A percentile compares a stretch with the other conserved stretches of the same genome.
These are phyloP conservation scores for Silene noctiflora DNA, from an alignment of 179 eudicot genomes.

Conservation along the genomic window DNA sequence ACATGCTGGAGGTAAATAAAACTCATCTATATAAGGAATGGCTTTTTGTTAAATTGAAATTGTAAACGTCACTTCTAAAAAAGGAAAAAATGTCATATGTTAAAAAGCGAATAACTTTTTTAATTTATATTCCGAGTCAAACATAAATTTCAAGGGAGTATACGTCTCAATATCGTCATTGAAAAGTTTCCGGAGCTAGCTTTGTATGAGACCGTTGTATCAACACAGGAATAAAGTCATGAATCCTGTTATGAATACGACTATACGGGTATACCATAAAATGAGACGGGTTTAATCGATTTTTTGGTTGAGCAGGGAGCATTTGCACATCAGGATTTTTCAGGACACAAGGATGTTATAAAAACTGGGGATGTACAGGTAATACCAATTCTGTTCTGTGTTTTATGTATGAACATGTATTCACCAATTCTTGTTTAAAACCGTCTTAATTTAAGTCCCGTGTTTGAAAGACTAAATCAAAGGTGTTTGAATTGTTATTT, in stretches of 20 bases:
- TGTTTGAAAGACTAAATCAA: neutral
- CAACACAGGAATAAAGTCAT: too few species aligned
- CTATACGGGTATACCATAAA: too few species aligned
- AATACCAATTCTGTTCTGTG: neutral
- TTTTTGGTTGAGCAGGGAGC: conserved; percentile 54
- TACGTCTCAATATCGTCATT: too few species aligned
- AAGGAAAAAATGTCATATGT: neutral
- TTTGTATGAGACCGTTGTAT: too few species aligned
- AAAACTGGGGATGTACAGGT: conserved; percentile 88
- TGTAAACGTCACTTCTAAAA: neutral
- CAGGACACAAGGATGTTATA: conserved; percentile 83
- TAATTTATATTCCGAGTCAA: neutral
- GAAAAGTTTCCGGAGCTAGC: too few species aligned
- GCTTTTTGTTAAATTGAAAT: too few species aligned
- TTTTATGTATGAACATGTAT: too few species aligned
- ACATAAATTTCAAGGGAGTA: neutral
- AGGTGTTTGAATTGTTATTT: neutral
- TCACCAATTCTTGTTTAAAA: too few species aligned
- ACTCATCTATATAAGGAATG: too few species aligned
- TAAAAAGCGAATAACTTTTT: neutral
- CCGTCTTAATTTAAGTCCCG: too few species aligned
- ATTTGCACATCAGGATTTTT: conserved; percentile 86
- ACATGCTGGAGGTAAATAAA: conserved; percentile 70
- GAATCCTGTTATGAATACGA: too few species aligned
- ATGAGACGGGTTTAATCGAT: too few species aligned